Evolutionary conservation across 2,329 filamentous ascomycete species (phyloP).

Genomic region (Penicillium glabrum): DNA sequence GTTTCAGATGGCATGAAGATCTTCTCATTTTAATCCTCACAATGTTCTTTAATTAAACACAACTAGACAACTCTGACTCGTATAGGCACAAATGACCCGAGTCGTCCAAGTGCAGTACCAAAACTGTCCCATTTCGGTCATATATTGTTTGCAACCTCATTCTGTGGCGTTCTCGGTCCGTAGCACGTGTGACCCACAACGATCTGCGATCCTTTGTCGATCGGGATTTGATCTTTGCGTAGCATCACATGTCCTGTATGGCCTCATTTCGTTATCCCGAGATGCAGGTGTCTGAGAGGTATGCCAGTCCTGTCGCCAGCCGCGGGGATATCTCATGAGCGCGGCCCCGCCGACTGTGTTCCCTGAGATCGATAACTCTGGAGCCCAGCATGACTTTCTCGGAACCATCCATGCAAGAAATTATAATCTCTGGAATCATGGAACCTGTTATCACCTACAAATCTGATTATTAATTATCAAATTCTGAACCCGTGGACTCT

Average conservation of each 20-base stretch:
- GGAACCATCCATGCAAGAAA: not conserved
- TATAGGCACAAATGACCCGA: too few relatives aligned
- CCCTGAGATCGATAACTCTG: not conserved
- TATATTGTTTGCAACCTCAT: not conserved
- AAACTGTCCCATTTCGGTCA: not conserved
- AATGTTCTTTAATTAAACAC: too few relatives aligned
- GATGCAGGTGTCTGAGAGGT: not conserved
- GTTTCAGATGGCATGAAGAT: not conserved
- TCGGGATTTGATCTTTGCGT: not conserved
- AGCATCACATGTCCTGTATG: not conserved
- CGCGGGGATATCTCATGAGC: not conserved
- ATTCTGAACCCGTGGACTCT: not conserved
- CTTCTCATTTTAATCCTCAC: too few relatives aligned
- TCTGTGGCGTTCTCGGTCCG: constrained; percentile 4
- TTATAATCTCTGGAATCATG: not conserved
- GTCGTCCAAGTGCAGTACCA: too few relatives aligned
- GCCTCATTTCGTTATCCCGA: not conserved
- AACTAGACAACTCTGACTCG: too few relatives aligned
- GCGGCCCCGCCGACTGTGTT: not conserved
- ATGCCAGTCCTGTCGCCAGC: not conserved
- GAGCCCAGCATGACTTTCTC: not conserved
- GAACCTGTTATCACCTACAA: not conserved
- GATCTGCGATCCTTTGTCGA: constrained; percentile 7
- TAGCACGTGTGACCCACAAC: constrained; percentile 4
- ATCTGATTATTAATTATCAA: not conserved